These are phyloP conservation scores for Chlorokybus atmophyticus DNA, from an alignment of 139 green algal genomes.

Conservation along the genomic window DNA sequence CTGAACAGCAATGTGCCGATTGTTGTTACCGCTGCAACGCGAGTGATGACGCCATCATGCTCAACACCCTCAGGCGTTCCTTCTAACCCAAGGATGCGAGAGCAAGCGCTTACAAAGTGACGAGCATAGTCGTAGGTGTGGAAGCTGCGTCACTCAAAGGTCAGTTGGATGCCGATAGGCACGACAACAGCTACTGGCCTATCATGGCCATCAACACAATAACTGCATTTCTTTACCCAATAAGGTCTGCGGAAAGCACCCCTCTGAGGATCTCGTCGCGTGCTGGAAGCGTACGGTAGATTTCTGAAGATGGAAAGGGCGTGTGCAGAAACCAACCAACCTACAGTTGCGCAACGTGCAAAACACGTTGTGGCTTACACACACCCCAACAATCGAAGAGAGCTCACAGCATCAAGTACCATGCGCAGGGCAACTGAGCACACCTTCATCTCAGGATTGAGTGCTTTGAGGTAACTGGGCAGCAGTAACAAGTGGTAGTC, in stretches of 20 bases:
- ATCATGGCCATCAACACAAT: not conserved
- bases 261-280: slow-evolving; percentile 77
- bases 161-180: no score
- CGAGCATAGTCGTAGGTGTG: slow-evolving; percentile 98
- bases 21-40: slow-evolving; percentile 13
- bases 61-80: slow-evolving; percentile 78
- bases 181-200: not conserved
- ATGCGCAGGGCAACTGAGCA: not conserved
- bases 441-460: slow-evolving; percentile 59
- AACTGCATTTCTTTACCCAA: slow-evolving; percentile 31
- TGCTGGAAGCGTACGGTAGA: slow-evolving; percentile 90
- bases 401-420: no score
- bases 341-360: no score
- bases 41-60: slow-evolving; percentile 57
- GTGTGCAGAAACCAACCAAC: slow-evolving; percentile 91
- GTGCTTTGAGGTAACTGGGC: slow-evolving; percentile 62
- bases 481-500: slow-evolving; percentile 98
- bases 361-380: no score
- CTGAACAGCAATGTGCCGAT: no score
- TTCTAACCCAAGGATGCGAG: slow-evolving; percentile 90
- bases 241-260: slow-evolving; percentile 82
- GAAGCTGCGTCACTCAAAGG: no score
- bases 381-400: no score
- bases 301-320: slow-evolving; percentile 93
- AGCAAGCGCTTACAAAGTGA: slow-evolving; percentile 90